phyloP scores from a whole-genome alignment of 2,329 filamentous ascomycete species.

The Acarospora socialis region DNA sequence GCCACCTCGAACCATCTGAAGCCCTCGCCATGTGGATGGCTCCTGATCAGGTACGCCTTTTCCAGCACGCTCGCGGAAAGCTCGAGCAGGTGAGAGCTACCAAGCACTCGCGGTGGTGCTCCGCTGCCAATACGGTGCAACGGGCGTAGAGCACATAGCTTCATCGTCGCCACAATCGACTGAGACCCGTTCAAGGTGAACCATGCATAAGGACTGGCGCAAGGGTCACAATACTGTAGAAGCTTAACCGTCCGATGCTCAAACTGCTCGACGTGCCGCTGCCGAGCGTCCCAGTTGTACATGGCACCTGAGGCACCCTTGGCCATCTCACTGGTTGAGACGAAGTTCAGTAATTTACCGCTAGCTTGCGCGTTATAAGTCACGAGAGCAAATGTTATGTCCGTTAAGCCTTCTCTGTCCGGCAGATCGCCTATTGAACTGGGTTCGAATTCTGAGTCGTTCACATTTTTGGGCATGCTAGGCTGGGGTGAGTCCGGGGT shows the following conservation, averaged over 20 bases:
- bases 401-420: conserved; percentile 16
- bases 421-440: conserved; percentile 8
- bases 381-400: conserved; percentile 20
- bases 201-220: conserved; percentile 19
- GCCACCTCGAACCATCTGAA: conserved; percentile 20
- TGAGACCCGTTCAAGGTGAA: conserved; percentile 19
- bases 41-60: conserved; percentile 18
- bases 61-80: conserved; percentile 14
- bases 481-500: conserved; percentile 8
- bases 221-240: conserved; percentile 19
- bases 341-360: conserved; percentile 15
- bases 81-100: conserved; percentile 9
- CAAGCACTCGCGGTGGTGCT: too few species aligned
- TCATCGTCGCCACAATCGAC: conserved; percentile 13
- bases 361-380: conserved; percentile 16
- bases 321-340: too few species aligned
- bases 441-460: conserved; percentile 18
- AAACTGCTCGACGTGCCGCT: too few species aligned
- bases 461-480: conserved; percentile 14
- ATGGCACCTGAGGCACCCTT: too few species aligned
- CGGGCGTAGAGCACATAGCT: too few species aligned
- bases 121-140: too few species aligned
- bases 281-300: too few species aligned
- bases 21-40: conserved; percentile 18
- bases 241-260: conserved; percentile 13